Evolutionary conservation across 306 rosid species (phyloP).

Genomic region (Clitoria ternatea): DNA sequence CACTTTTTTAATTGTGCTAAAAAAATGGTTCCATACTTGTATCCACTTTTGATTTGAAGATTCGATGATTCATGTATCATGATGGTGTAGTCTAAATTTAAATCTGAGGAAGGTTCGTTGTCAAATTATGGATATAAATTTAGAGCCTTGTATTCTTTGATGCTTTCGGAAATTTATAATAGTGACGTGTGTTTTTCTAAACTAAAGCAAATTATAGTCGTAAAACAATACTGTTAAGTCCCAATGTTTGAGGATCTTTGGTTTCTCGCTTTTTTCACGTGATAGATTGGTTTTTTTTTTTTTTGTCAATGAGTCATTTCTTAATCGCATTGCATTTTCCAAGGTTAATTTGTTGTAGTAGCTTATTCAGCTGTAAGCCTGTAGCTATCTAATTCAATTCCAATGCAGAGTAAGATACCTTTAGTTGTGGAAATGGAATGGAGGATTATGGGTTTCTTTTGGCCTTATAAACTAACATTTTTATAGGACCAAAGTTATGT

Average conservation of each 20-base stretch:
- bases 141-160: background rate
- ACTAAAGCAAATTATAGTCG: background rate
- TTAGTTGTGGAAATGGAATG: background rate
- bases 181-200: background rate
- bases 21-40: background rate
- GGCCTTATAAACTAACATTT: too few species aligned
- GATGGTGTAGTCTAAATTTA: background rate
- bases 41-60: background rate
- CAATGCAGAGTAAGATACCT: background rate
- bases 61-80: constrained; percentile 4
- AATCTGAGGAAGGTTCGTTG: background rate
- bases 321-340: background rate
- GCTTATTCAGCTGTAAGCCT: background rate
- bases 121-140: background rate
- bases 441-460: too few species aligned
- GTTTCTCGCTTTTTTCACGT: background rate
- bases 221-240: too few species aligned
- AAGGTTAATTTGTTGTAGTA: background rate
- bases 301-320: too few species aligned
- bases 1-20: background rate
- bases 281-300: background rate
- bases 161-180: background rate
- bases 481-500: too few species aligned
- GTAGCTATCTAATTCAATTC: background rate
- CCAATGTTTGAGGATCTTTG: background rate